Evolutionary conservation across 1,139 yeast genomes (phyloP), one percentile per base, ranked within the genome.

Genomic region (Taphrina deformans): DNA sequence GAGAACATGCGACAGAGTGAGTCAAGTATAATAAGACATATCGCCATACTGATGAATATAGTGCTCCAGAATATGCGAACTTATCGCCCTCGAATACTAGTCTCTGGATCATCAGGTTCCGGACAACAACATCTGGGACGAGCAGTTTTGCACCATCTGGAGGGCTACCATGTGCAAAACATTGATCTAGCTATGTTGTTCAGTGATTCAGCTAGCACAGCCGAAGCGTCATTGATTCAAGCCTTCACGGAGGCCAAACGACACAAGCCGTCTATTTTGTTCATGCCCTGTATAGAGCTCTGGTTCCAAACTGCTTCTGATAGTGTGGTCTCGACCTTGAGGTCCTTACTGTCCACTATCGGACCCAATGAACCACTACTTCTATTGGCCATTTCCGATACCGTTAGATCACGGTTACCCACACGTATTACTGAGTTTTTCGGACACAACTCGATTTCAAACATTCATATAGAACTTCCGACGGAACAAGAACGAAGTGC

Each of bases 81-180:
- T 0, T 92, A 87, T 74, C 84, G 90, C 69, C 99, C 99, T 0
- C 84, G 95, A 69, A 75, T 93, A 38, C 77, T 91, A 45, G 79
- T 93, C 1, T 78, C 85, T 62, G 98, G 99, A 1, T 78, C 79
- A 1, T 78, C 80, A n/a, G 97, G 98, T 0, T 84, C 83, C 76
- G 99, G 99, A 1, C 97, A 92, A 71, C 89, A 86, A 70, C 92
- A 93, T 74, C 74, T 95, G 16, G 88, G 93, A 9, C 82, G 93
- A 0, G 97, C 98, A 0, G 79, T 91, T 16, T 78, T 93, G 66
- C 89, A 91, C 71, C 83, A 85, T 71, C 78, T 95, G 67, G 99
- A 93, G 76, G 97, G 97, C 0, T 91, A 87, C 71, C 96, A 91
- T 73, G 86, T 91, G 9, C 98, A 93, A 73, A 83, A 88, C 0